Percentiles rank a stretch among this genome's conserved stretches.
Conservation (phyloP, 2,329 filamentous ascomycete species). For the Didymella lethalis region DNA sequence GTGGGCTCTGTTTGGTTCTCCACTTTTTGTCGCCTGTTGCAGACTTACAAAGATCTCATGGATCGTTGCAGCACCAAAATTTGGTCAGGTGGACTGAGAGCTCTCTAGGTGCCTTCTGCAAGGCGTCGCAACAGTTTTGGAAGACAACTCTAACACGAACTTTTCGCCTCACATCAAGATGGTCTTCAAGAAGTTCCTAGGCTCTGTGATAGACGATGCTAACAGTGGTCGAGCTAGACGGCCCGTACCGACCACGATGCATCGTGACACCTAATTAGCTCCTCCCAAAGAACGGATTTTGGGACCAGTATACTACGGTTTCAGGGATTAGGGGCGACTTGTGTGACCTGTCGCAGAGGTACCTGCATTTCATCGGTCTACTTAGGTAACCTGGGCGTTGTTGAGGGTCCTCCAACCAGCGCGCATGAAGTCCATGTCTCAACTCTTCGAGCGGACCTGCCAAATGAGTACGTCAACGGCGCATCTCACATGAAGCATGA, state of each 20-base stretch:
- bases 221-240: not conserved
- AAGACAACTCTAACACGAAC: not conserved
- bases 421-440: slow-evolving; percentile 35
- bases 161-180: not conserved
- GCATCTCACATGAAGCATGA: slow-evolving; percentile 33
- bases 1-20: not conserved
- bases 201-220: not conserved
- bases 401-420: slow-evolving; percentile 28
- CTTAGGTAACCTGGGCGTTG: slow-evolving; percentile 34
- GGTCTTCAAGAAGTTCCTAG: not conserved
- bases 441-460: slow-evolving; percentile 35
- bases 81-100: slow-evolving; percentile 8
- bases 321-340: slow-evolving; percentile 26
- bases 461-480: slow-evolving; percentile 30
- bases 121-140: not conserved
- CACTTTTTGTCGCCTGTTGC: not conserved
- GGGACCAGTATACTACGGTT: slow-evolving; percentile 22
- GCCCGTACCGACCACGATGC: slow-evolving; percentile 23
- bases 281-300: slow-evolving; percentile 16
- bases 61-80: slow-evolving; percentile 3
- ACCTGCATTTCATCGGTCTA: slow-evolving; percentile 36
- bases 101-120: not conserved
- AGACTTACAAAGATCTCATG: slow-evolving; percentile 7
- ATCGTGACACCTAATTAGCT: slow-evolving; percentile 14
- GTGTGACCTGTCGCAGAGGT: slow-evolving; percentile 31